A percentile compares a stretch with the other conserved stretches of the same genome.
Conservation (phyloP, 371 early-diverging fungal species). For the Lichtheimia corymbifera region DNA sequence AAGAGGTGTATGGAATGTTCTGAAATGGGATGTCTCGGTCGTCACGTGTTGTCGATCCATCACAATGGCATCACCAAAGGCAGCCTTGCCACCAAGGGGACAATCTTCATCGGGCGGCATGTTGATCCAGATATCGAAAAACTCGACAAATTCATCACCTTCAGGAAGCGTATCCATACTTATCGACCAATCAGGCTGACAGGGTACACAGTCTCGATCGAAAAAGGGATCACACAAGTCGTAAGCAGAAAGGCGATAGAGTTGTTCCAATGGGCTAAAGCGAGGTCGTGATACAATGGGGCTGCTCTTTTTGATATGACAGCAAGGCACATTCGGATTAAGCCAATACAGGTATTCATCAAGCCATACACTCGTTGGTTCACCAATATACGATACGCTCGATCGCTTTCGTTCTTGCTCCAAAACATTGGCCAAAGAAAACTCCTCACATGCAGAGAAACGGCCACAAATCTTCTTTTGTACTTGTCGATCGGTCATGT, state of each 20-base stretch:
- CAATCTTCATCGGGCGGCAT: slow-evolving; percentile 62
- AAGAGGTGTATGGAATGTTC: slow-evolving; percentile 71
- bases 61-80: slow-evolving; percentile 65
- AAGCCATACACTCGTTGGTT: slow-evolving; percentile 72
- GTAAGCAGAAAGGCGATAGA: not conserved
- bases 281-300: not conserved
- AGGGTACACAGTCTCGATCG: slow-evolving; percentile 59
- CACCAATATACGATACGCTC: slow-evolving; percentile 64
- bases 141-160: slow-evolving; percentile 61
- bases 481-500: slow-evolving; percentile 49
- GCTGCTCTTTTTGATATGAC: slow-evolving; percentile 44
- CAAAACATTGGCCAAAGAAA: slow-evolving; percentile 63
- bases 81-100: slow-evolving; percentile 74
- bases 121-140: slow-evolving; percentile 58
- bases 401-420: slow-evolving; percentile 73
- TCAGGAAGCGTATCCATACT: slow-evolving; percentile 62
- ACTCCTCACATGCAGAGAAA: slow-evolving; percentile 58
- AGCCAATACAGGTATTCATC: slow-evolving; percentile 77
- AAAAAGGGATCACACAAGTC: slow-evolving; percentile 55
- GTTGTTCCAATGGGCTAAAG: slow-evolving; percentile 9
- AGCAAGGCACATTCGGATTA: slow-evolving; percentile 63
- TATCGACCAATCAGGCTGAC: slow-evolving; percentile 55
- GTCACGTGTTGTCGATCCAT: slow-evolving; percentile 27
- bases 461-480: slow-evolving; percentile 68
- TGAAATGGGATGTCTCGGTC: slow-evolving; percentile 64